These are phyloP conservation scores for Sporisorium sorghi DNA, from an alignment of 1,284 basidiomycete species.

Conservation along the genomic window DNA sequence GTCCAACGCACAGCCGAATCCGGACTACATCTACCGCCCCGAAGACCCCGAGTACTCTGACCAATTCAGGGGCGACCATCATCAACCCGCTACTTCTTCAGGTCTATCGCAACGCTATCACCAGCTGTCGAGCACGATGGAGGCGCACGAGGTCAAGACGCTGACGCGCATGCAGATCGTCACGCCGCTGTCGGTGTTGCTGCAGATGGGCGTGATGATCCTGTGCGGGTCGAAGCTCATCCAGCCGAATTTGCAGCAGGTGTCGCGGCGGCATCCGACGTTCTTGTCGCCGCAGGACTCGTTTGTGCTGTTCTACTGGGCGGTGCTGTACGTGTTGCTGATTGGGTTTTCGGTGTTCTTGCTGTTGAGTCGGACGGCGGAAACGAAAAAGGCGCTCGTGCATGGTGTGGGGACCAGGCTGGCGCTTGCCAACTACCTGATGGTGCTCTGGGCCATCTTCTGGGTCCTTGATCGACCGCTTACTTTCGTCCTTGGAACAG, in stretches of 20 bases:
- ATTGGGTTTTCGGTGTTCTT: conserved; percentile 84
- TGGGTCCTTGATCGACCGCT: conserved; percentile 74
- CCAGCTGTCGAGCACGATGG: conserved; percentile 44
- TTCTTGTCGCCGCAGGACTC: conserved; percentile 78
- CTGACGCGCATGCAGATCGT: conserved; percentile 54
- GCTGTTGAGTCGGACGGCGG: conserved; percentile 77
- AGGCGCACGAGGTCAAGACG: conserved; percentile 41
- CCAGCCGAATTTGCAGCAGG: conserved; percentile 48
- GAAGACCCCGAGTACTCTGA: conserved; percentile 52
- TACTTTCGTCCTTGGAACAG: conserved; percentile 55
- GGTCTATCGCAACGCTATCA: conserved; percentile 38
- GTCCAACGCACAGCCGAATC: conserved; percentile 61
- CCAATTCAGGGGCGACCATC: conserved; percentile 23
- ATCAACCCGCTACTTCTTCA: conserved; percentile 20
- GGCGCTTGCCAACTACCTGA: conserved; percentile 82
- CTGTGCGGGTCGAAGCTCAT: conserved; percentile 51
- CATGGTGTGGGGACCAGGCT: conserved; percentile 81
- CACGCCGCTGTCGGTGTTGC: conserved; percentile 47
- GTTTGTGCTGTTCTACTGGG: conserved; percentile 78
- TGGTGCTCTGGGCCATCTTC: conserved; percentile 84
- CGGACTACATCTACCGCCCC: conserved; percentile 56
- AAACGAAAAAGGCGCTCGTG: conserved; percentile 75
- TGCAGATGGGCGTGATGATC: conserved; percentile 54
- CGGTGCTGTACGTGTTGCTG: conserved; percentile 72
- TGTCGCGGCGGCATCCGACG: conserved; percentile 73